Conservation (phyloP, 2,329 filamentous ascomycete species). For the Ploettnerulaceae sp. region DNA sequence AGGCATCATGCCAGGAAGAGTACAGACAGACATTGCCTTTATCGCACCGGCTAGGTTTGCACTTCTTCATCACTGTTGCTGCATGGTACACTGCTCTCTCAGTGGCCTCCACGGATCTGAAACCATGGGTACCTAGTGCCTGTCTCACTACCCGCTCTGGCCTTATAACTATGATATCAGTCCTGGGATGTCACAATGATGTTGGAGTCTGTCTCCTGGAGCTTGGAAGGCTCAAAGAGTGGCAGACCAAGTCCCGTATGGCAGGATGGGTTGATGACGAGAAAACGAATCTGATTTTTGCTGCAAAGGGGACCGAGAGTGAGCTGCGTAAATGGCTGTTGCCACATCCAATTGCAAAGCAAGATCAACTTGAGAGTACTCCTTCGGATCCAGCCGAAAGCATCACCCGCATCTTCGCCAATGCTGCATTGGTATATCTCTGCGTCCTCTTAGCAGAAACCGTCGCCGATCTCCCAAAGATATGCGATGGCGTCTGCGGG, state of each 20-base stretch:
- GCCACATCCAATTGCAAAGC: background rate
- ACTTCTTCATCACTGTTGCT: background rate
- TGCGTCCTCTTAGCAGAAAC: background rate
- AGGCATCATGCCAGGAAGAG: too few relatives aligned
- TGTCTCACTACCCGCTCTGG: background rate
- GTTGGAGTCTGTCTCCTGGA: background rate
- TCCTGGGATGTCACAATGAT: background rate
- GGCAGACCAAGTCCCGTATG: too few relatives aligned
- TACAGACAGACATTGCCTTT: background rate
- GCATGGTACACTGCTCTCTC: slow-evolving; percentile 1
- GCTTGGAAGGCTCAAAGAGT: background rate
- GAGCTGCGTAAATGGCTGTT: background rate
- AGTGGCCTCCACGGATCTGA: background rate
- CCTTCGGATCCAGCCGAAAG: background rate
- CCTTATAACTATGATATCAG: background rate
- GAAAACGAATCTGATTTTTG: background rate
- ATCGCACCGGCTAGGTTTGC: background rate
- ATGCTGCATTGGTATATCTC: background rate
- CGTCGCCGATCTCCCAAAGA: background rate
- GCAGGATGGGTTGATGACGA: background rate
- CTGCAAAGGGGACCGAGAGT: background rate
- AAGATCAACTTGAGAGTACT: background rate
- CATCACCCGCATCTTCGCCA: background rate
- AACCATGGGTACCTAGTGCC: background rate
- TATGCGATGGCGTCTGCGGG: background rate